These are phyloP conservation scores for Zoysia pacifica DNA, from an alignment of 176 grass and related monocot species.

Conservation along the genomic window DNA sequence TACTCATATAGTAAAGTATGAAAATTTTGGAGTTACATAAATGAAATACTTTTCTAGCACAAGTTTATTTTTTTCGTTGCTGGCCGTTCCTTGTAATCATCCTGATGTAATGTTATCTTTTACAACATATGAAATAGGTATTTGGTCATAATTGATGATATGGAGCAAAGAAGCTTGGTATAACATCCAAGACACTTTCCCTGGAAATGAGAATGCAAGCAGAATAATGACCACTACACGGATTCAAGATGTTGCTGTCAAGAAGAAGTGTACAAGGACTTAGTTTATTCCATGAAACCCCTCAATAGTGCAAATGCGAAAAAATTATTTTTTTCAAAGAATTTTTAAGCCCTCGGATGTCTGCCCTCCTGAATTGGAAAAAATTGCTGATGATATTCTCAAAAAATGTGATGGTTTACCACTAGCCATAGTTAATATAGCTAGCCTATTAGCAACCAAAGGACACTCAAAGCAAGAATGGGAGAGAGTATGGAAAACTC, in stretches of 20 bases:
- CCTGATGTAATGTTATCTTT: too few species aligned
- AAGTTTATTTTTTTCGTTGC: too few species aligned
- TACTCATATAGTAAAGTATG: too few species aligned
- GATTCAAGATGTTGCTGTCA: not conserved
- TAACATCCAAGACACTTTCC: not conserved
- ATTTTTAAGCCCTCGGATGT: not conserved
- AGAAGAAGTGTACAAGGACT: not conserved
- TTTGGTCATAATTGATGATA: slow-evolving; percentile 12
- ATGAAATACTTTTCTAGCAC: too few species aligned
- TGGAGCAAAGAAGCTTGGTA: not conserved
- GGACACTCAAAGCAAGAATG: not conserved
- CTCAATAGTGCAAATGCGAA: not conserved
- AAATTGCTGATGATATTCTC: not conserved
- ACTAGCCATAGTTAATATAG: slow-evolving; percentile 8
- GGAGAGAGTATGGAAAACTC: slow-evolving; percentile 19
- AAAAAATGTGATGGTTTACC: slow-evolving; percentile 10
- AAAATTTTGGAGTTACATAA: too few species aligned
- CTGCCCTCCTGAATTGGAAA: not conserved
- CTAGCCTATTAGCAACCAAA: not conserved
- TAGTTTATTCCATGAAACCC: not conserved
- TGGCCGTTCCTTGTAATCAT: too few species aligned
- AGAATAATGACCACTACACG: slow-evolving; percentile 11
- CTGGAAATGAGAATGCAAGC: not conserved
- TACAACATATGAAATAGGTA: not conserved
- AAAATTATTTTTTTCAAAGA: slow-evolving; percentile 12